These are phyloP conservation scores for Ogataea populi-albae DNA, from an alignment of 805 yeast species.

Conservation along the genomic window DNA sequence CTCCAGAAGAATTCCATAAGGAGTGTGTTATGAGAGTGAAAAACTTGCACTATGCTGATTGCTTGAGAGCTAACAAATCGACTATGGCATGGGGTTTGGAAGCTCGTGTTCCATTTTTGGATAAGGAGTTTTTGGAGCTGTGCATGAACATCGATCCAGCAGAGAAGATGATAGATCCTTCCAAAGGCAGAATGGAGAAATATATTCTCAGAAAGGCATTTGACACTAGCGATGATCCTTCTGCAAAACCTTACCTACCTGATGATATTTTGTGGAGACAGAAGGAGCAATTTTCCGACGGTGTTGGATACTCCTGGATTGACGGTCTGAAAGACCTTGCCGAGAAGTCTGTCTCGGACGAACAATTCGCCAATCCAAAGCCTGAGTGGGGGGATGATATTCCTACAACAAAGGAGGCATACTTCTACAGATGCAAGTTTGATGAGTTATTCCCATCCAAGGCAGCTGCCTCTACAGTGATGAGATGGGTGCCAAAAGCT, in stretches of 20 bases:
- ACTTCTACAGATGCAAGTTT: slow-evolving; percentile 96
- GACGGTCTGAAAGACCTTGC: slow-evolving; percentile 97
- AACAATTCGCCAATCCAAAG: slow-evolving; percentile 85
- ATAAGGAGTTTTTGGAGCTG: slow-evolving; percentile 84
- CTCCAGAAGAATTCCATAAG: slow-evolving; percentile 86
- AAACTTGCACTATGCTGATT: slow-evolving; percentile 95
- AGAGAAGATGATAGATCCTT: slow-evolving; percentile 77
- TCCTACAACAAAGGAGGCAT: slow-evolving; percentile 98
- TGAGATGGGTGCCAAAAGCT: slow-evolving; percentile 99
- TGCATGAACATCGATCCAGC: slow-evolving; percentile 93
- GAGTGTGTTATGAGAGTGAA: slow-evolving; percentile 96
- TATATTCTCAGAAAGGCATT: slow-evolving; percentile 97
- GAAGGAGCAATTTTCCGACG: slow-evolving; percentile 99
- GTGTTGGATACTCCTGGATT: slow-evolving; percentile 99
- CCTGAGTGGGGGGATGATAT: slow-evolving; percentile 94
- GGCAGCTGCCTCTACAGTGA: slow-evolving; percentile 94
- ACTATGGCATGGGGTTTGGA: slow-evolving; percentile 99
- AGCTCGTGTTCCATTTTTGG: slow-evolving; percentile 99
- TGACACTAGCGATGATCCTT: slow-evolving; percentile 84
- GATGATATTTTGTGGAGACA: slow-evolving; percentile 98
- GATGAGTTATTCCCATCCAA: slow-evolving; percentile 87
- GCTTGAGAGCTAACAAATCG: slow-evolving; percentile 98
- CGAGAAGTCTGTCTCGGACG: slow-evolving; percentile 81
- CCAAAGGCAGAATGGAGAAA: slow-evolving; percentile 84
- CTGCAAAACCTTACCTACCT: slow-evolving; percentile 83